Base-by-base conservation (phyloP, 306 rosid species). In the Psophocarpus tetragonolobus region DNA sequence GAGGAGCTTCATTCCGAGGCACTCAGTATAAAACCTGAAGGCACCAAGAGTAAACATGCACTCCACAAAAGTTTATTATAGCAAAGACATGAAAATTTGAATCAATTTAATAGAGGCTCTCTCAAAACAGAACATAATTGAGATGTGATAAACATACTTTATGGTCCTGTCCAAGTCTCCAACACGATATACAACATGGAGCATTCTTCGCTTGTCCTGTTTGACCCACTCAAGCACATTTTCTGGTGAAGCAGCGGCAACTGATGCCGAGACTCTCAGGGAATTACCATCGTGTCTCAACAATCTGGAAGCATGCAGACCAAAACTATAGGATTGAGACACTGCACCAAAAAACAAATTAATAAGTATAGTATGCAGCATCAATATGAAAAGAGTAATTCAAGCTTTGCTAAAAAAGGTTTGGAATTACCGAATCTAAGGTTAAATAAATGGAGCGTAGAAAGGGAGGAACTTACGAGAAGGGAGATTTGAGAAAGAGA, bases 81-180 rank as follows among this genome's bases (percentile, higher is more conserved):
- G 18, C 24, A 58, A 13, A 48, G 66, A 79, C 57, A 21, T 30
- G 14, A 39, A 66, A 33, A 38, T 68, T 51, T 8, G 39, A 68
- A 58, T 68, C 13, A 17, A 15, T 20, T 2, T 39, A 23, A 4
- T 58, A 18, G 8, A 47, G 11, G 2, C 18, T 27, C 12, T 58
- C 66, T 27, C 64, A 26, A 30, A 60, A 60, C 13, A 15, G 17
- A 8, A 14, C 21, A 5, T n/a, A 60, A 60, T 29, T 60, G 18
- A 12, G 67, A 29, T 6, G 15, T 60, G 20, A 60, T 15, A 60
- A 8, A 62, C 68, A 33, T 62, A 95, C 98, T 95, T 95, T 62
- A 95, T 95, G 82, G 98, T 95, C 80, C 89, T 88, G 79, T 95
- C 97, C 90, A 95, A 66, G 82, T 95, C 98, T 26, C 97, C 98